Evolutionary conservation across 2,329 filamentous ascomycete species (phyloP), one percentile per base, ranked within the genome.

Genomic region (Pseudogymnoascus sp.): DNA sequence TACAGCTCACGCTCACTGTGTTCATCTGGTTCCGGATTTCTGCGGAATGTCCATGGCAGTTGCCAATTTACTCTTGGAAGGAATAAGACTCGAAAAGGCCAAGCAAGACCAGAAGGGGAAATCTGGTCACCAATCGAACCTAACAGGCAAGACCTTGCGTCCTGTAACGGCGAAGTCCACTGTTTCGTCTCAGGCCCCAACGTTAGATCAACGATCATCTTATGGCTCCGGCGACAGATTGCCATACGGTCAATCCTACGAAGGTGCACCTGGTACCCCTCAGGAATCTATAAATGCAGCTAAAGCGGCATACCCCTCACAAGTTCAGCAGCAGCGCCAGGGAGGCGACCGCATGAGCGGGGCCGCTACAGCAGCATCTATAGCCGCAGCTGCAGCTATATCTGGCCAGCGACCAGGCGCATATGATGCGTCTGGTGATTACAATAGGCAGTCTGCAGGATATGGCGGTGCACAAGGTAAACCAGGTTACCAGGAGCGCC

Each of bases 21-120:
- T 92, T 17, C 94, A 99, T 75, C 84, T 99, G 68, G 93, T 99
- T 33, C 94, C 94, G 17, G 94, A 99, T 74, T 99, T 99, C 77
- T 99, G 94, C 74, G 94, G 94, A 69, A 99, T 99, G 92, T 95
- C 92, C 29, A 97, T 97, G 94, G 90, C 94, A 63, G 90, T 91
- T 38, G 94, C 94, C 44, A 97, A 97, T 74, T 87, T 95, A 72
- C 97, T 99, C 67, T 76, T 97, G 61, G 88, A 92, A 66, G 91
- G 92, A 59, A 90, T 97, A 68, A 85, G 91, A 71, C 86, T 86
- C 59, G 87, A 89, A 64, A 95, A 92, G 77, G 83, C 85, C 63
- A 76, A 79, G 59, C 81, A 89, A 75, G 80, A 80, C 60, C 33
- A 39, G 12, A 59, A 59, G 58, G 58, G 58, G 62, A 83, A 81